phyloP scores from a whole-genome alignment of 257 asterid species.

The Solanum habrochaites region DNA sequence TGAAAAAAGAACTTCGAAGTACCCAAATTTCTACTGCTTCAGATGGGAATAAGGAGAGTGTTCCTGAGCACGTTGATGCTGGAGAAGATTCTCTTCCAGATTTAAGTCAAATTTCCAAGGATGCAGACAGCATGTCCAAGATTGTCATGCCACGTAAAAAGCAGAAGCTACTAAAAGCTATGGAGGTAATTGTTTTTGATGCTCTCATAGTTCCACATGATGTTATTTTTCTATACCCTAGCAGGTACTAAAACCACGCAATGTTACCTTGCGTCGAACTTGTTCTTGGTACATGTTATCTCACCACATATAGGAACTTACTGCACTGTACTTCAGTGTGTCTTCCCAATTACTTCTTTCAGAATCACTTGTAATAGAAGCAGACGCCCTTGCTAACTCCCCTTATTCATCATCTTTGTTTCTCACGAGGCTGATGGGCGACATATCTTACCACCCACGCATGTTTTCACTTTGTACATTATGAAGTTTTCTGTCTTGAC shows the following conservation, averaged over 20 bases:
- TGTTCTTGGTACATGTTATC: neutral
- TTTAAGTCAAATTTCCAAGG: slow-evolving; percentile 39
- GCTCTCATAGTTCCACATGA: neutral
- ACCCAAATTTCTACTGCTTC: slow-evolving; percentile 13
- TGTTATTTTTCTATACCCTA: neutral
- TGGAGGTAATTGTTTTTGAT: slow-evolving; percentile 33
- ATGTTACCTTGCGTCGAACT: neutral
- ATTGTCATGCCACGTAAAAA: slow-evolving; percentile 47
- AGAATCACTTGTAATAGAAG: neutral
- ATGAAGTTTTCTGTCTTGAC: neutral
- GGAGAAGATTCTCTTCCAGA: slow-evolving; percentile 28
- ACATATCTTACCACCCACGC: neutral
- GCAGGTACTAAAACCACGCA: neutral
- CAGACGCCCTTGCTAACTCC: neutral
- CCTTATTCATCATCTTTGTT: neutral
- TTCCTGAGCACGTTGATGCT: slow-evolving; percentile 16
- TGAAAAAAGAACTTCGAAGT: slow-evolving; percentile 51
- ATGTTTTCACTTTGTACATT: neutral
- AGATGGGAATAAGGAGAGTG: slow-evolving; percentile 2
- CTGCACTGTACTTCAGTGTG: neutral
- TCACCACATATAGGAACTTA: neutral
- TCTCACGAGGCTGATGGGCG: neutral
- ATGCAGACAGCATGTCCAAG: slow-evolving; percentile 36
- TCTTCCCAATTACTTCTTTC: neutral
- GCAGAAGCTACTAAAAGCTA: slow-evolving; percentile 50